Percentiles rank a stretch among this genome's conserved stretches.
These are phyloP conservation scores for Hygrophorus pudorinus DNA, from an alignment of 768 basidiomycete species.

Conservation along the genomic window DNA sequence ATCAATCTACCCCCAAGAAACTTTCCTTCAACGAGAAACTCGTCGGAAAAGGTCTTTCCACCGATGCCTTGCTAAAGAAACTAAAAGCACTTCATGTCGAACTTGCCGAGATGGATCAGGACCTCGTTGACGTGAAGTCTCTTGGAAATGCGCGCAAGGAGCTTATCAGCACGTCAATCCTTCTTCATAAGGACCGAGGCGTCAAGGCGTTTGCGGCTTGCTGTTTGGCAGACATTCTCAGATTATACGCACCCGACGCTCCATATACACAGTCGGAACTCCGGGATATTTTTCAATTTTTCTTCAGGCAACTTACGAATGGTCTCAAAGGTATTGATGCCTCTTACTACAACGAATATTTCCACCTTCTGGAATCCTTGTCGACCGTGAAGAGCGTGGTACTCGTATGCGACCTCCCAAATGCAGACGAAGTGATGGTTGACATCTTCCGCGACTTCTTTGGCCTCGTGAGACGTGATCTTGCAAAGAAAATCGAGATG, in stretches of 20 bases:
- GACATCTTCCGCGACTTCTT: slow-evolving; percentile 84
- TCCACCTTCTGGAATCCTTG: slow-evolving; percentile 86
- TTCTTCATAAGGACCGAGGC: slow-evolving; percentile 91
- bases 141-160: slow-evolving; percentile 65
- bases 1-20: slow-evolving; percentile 43
- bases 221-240: slow-evolving; percentile 88
- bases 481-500: slow-evolving; percentile 72
- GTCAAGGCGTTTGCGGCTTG: slow-evolving; percentile 94
- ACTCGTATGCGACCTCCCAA: slow-evolving; percentile 84
- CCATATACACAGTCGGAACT: slow-evolving; percentile 87
- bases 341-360: slow-evolving; percentile 88
- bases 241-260: slow-evolving; percentile 93
- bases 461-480: slow-evolving; percentile 59
- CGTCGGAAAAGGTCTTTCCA: slow-evolving; percentile 60
- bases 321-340: slow-evolving; percentile 70
- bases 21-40: slow-evolving; percentile 79
- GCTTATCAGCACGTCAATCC: slow-evolving; percentile 66
- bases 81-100: slow-evolving; percentile 70
- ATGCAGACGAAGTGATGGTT: slow-evolving; percentile 73
- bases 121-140: slow-evolving; percentile 65
- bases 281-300: slow-evolving; percentile 95
- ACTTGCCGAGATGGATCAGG: slow-evolving; percentile 82
- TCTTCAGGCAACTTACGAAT: slow-evolving; percentile 74
- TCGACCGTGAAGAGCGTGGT: slow-evolving; percentile 93
- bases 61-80: slow-evolving; percentile 80